phyloP scores from a whole-genome alignment of 805 yeast species.

The Allodekkera sacchari region DNA sequence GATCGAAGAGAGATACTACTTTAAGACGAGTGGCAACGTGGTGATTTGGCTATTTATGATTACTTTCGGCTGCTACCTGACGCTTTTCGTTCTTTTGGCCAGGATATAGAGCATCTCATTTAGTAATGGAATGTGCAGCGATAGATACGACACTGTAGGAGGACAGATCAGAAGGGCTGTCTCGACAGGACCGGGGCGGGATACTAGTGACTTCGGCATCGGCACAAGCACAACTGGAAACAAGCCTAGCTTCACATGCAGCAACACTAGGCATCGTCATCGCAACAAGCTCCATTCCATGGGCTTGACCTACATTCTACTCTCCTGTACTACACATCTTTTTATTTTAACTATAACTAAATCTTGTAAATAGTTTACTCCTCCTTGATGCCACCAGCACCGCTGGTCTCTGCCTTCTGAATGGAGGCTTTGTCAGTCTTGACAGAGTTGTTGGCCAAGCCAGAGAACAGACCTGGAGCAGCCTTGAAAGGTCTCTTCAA shows the following conservation, averaged over 20 bases:
- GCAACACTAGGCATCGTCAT: too few species aligned
- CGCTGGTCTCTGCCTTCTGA: slow-evolving; percentile 76
- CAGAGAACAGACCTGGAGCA: slow-evolving; percentile 63
- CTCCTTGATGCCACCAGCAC: slow-evolving; percentile 82
- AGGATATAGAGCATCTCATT: slow-evolving; percentile 29
- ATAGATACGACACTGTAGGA: too few species aligned
- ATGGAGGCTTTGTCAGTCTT: slow-evolving; percentile 84
- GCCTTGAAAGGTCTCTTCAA: slow-evolving; percentile 96
- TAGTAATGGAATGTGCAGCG: too few species aligned
- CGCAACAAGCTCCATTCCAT: too few species aligned
- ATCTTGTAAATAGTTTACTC: slow-evolving; percentile 37
- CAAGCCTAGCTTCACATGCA: too few species aligned
- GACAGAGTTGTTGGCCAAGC: slow-evolving; percentile 31
- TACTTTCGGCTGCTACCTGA: slow-evolving; percentile 43
- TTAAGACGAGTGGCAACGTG: slow-evolving; percentile 52
- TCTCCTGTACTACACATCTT: too few species aligned
- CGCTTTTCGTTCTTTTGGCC: slow-evolving; percentile 42
- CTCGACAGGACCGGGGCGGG: too few species aligned
- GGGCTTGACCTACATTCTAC: too few species aligned
- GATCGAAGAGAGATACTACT: slow-evolving; percentile 26
- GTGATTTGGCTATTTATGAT: slow-evolving; percentile 44
- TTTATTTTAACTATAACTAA: too few species aligned
- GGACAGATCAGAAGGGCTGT: too few species aligned
- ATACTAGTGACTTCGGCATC: too few species aligned
- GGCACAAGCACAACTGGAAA: too few species aligned